Evolutionary conservation across 78 protist genomes (phyloP).

Genomic region (Dictyostelium discoideum): DNA sequence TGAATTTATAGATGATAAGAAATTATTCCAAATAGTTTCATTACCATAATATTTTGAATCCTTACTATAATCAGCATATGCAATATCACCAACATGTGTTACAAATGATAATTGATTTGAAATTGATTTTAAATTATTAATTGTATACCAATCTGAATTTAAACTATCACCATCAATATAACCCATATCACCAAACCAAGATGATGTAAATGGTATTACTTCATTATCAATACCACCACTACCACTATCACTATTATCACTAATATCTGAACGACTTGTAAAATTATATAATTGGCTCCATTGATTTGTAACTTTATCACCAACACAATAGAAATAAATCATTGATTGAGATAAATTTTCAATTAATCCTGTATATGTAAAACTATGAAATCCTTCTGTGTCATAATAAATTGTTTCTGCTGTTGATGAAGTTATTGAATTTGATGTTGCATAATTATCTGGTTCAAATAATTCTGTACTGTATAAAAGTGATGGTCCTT

Average conservation of each 20-base stretch:
- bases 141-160: not conserved
- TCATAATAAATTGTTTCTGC: not conserved
- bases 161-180: not conserved
- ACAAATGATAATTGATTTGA: not conserved
- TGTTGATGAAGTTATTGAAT: not conserved
- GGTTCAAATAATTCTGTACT: not conserved
- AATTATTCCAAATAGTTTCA: slow-evolving; percentile 51
- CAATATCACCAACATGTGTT: slow-evolving; percentile 71
- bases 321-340: slow-evolving; percentile 29
- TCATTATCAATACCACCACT: not conserved
- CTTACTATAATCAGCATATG: slow-evolving; percentile 38
- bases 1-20: slow-evolving; percentile 12
- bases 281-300: slow-evolving; percentile 25
- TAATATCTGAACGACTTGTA: not conserved
- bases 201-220: not conserved
- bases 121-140: not conserved
- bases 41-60: slow-evolving; percentile 18
- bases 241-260: not conserved
- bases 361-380: not conserved
- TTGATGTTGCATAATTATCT: not conserved
- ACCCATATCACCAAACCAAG: slow-evolving; percentile 66
- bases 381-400: not conserved
- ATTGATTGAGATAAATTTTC: not conserved
- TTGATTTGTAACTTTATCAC: not conserved
- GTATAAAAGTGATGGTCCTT: not conserved